Evolutionary conservation across 1,139 yeast genomes (phyloP).

Genomic region (Schwanniomyces etchellsii): DNA sequence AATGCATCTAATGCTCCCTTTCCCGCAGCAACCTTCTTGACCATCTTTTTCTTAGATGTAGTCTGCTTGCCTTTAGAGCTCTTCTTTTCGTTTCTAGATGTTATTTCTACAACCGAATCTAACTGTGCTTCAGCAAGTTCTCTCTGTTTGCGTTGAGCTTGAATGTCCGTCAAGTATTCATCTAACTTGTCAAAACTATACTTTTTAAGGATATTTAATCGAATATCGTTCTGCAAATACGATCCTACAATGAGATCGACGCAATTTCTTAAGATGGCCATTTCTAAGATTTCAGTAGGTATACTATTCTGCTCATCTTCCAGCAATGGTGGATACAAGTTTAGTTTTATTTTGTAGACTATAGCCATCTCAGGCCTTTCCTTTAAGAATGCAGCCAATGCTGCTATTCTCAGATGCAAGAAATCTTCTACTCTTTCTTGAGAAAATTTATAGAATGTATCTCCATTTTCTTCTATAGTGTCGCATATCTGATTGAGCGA

Average conservation of each 20-base stretch:
- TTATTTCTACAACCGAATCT: slow-evolving; percentile 18
- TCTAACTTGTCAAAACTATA: slow-evolving; percentile 27
- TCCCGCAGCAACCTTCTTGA: slow-evolving; percentile 42
- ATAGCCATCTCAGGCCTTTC: slow-evolving; percentile 5
- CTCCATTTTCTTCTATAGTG: slow-evolving; percentile 40
- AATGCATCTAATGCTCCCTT: slow-evolving; percentile 63
- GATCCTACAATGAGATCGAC: slow-evolving; percentile 26
- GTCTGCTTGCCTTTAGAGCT: slow-evolving; percentile 13
- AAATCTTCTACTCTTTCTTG: slow-evolving; percentile 23
- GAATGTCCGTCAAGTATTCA: slow-evolving; percentile 22
- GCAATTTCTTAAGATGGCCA: slow-evolving; percentile 18
- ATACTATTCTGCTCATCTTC: slow-evolving; percentile 12
- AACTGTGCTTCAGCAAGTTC: slow-evolving; percentile 22
- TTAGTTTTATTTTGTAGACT: slow-evolving; percentile 10
- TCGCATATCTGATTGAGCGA: slow-evolving; percentile 38
- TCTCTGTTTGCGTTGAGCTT: slow-evolving; percentile 19
- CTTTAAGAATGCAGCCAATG: slow-evolving; percentile 20
- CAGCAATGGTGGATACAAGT: slow-evolving; percentile 16
- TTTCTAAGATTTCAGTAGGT: slow-evolving; percentile 23
- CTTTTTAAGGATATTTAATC: slow-evolving; percentile 10
- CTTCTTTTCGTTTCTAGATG: slow-evolving; percentile 12
- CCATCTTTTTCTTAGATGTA: slow-evolving; percentile 13
- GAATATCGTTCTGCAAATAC: slow-evolving; percentile 15
- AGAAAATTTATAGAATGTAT: slow-evolving; percentile 42
- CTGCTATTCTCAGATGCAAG: slow-evolving; percentile 24